These are phyloP conservation scores for Tanacetum coccineum DNA, from an alignment of 129 eudicot species.

Conservation along the genomic window DNA sequence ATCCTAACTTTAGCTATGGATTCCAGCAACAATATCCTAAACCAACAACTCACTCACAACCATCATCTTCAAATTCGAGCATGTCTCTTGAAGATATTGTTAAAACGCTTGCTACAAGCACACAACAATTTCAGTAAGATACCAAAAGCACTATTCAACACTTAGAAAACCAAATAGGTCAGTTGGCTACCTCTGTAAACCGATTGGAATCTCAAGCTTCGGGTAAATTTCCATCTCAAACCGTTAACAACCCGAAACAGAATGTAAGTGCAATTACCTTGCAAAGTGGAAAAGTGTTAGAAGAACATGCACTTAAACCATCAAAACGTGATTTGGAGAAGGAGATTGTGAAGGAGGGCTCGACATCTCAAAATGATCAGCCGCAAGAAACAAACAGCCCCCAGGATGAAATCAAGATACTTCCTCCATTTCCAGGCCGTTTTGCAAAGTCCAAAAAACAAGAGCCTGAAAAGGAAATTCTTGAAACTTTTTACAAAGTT, in stretches of 20 bases:
- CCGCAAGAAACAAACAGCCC: no score
- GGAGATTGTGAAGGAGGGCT: no score
- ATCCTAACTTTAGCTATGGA: no score
- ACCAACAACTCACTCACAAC: no score
- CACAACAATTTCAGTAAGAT: neutral
- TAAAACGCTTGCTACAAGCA: constrained; percentile 1
- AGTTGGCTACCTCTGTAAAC: neutral
- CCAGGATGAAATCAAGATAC: neutral
- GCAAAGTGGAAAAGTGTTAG: no score
- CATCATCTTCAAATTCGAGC: no score
- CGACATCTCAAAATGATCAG: no score
- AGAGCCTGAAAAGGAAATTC: neutral
- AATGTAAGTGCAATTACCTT: no score
- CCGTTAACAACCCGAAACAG: neutral
- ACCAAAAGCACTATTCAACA: neutral
- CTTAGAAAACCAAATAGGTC: neutral
- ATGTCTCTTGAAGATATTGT: no score
- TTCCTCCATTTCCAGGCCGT: neutral
- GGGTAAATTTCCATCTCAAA: neutral
- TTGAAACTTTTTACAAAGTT: neutral
- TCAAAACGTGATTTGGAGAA: no score
- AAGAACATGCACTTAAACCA: no score
- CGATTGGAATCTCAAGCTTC: constrained; percentile 1
- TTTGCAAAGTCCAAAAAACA: neutral
- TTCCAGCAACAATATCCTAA: no score